Base-by-base conservation (phyloP, 371 early-diverging fungal species). In the Mortierella sp. region DNA sequence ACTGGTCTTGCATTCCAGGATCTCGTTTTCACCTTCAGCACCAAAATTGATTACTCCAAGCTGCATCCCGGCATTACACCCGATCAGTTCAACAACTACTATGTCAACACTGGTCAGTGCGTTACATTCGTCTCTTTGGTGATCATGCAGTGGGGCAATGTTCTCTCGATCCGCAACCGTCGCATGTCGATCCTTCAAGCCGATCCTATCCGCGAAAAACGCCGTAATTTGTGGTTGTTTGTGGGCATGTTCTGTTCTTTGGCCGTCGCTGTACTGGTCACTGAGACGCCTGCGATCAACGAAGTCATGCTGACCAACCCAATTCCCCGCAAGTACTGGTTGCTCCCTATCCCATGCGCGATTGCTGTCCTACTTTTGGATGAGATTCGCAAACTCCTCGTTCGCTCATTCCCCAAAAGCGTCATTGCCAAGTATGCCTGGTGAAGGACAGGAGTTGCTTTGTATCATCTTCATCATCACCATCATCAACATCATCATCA, bases 271-370 rank as follows among this genome's bases (percentile, higher is more conserved):
- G 53, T 88, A 13, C 67, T 92, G 19, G 80, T 89, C 46, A 79
- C 89, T 14, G 87, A 91, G 66, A 68, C 86, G 2, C 80, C 83
- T 0, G 85, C 84, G 16, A 83, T 88, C 52, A 86, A 92, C 40
- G 43, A 46, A 21, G 72, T 88, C 17, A 86, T 94, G 44, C 57
- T 80, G n/a, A 92, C 92, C 0, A 72, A 81, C n/a, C 81, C 83
- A 4, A 84, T 94, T 22, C 93, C 93, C 9, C 76, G 83, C 25
- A 71, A 85, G 78, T 90, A 82, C 68, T 94, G 91, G 90, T 85
- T 90, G 62, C 77, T 92, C 44, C 90, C 93, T 1, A 67, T 90
- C 45, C 90, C 85, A 1, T 86, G 86, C 71, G 86, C 87, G 1
- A 45, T 79, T 1, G 78, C 82, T 31, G 80, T 88, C 46, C 47